phyloP scores from a whole-genome alignment of 352 stramenopile genomes.

The Globisporangium abappressorium region DNA sequence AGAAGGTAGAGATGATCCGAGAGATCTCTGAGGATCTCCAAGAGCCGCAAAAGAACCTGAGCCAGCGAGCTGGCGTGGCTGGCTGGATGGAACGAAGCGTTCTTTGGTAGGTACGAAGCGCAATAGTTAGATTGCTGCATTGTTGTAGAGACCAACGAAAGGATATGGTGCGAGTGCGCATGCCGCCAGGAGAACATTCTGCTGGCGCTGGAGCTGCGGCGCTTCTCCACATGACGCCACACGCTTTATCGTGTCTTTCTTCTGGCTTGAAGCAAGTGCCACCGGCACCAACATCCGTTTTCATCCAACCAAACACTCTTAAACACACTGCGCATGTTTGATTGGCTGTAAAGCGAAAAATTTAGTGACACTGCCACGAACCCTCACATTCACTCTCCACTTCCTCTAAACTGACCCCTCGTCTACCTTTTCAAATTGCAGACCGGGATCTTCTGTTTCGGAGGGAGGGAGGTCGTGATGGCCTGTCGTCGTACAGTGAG shows the following conservation, averaged over 20 bases:
- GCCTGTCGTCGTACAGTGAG: conserved; percentile 1
- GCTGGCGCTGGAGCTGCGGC: not conserved
- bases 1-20: too few relatives aligned
- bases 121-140: not conserved
- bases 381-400: not conserved
- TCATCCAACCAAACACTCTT: not conserved
- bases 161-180: not conserved
- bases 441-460: not conserved
- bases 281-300: not conserved
- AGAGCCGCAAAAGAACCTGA: not conserved
- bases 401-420: not conserved
- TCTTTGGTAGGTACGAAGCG: not conserved
- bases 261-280: not conserved
- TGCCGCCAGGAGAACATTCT: not conserved
- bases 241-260: not conserved
- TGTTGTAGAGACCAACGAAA: not conserved
- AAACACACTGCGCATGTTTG: not conserved
- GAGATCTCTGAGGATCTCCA: not conserved
- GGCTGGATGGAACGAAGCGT: not conserved
- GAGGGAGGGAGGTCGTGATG: not conserved
- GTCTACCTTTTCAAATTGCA: not conserved
- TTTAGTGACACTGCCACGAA: not conserved
- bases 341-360: not conserved
- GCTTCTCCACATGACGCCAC: not conserved
- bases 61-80: too few relatives aligned